Percentiles rank a stretch among this genome's conserved stretches.
Evolutionary conservation across 805 yeast species (phyloP).

Genomic region (Candida nonsorbophila): DNA sequence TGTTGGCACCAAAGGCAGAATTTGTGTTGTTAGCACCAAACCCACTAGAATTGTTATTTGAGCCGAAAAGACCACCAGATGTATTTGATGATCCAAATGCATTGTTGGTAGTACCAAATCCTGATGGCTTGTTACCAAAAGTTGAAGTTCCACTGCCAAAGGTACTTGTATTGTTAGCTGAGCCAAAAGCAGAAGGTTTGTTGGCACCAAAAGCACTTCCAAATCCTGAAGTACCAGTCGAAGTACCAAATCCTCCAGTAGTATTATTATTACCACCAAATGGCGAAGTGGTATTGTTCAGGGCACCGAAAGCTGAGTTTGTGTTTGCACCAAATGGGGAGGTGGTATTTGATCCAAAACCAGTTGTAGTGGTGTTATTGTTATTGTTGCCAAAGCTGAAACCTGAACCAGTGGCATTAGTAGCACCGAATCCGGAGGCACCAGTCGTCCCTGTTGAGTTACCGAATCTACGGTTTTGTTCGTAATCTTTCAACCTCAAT

Average conservation of each 20-base stretch:
- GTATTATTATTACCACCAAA: conserved; percentile 24
- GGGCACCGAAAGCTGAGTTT: conserved; percentile 26
- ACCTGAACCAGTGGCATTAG: conserved; percentile 15
- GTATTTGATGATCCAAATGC: conserved; percentile 2
- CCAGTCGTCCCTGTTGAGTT: conserved; percentile 28
- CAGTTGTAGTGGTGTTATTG: conserved; percentile 9
- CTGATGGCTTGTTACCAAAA: conserved; percentile 9
- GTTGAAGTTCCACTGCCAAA: conserved; percentile 30
- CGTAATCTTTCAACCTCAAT: conserved; percentile 83
- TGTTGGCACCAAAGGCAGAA: conserved; percentile 8
- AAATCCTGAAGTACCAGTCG: conserved; percentile 17
- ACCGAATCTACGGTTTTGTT: conserved; percentile 62
- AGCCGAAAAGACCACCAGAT: conserved; percentile 19
- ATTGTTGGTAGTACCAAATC: conserved; percentile 16
- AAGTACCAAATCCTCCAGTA: conserved; percentile 13
- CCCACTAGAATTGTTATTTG: conserved; percentile 17
- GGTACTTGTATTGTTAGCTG: conserved; percentile 6
- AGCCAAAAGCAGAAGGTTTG: conserved; percentile 9
- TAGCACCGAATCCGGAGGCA: conserved; percentile 28
- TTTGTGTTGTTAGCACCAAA: conserved; percentile 32
- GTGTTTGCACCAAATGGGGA: conserved; percentile 36
- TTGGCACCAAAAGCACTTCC: conserved; percentile 25
- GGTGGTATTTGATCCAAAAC: conserved; percentile 16
- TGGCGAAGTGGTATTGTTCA: conserved; percentile 14
- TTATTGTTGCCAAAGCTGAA: conserved; percentile 12